Conservation (phyloP, 495 filamentous ascomycete species). For the Tricharina praecox region DNA sequence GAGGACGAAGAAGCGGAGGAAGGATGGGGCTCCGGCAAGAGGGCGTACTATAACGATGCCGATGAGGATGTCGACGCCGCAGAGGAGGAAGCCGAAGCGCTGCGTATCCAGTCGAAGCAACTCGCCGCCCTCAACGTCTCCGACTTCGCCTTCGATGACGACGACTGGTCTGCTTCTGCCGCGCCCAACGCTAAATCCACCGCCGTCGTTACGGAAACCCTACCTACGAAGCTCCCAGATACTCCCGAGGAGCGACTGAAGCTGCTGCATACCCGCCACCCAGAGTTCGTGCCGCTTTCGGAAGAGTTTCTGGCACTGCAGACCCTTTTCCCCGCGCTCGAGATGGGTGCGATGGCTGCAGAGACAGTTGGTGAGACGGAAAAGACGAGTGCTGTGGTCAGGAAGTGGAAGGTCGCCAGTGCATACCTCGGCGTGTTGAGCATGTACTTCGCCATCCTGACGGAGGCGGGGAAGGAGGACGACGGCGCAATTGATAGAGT, state of each 20-base stretch:
- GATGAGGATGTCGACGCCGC: constrained; percentile 75
- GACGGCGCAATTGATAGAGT: constrained; percentile 44
- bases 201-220: constrained; percentile 54
- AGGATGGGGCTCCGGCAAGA: constrained; percentile 63
- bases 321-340: constrained; percentile 40
- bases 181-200: constrained; percentile 29
- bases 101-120: constrained; percentile 74
- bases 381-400: constrained; percentile 36
- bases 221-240: constrained; percentile 64
- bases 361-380: constrained; percentile 31
- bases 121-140: constrained; percentile 67
- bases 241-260: constrained; percentile 65
- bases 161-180: constrained; percentile 49
- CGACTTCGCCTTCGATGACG: constrained; percentile 83
- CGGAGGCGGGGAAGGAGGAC: constrained; percentile 36
- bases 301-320: constrained; percentile 65
- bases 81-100: constrained; percentile 81
- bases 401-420: constrained; percentile 58
- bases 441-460: constrained; percentile 85
- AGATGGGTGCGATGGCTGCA: constrained; percentile 39
- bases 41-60: constrained; percentile 87
- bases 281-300: constrained; percentile 73
- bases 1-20: constrained; percentile 56
- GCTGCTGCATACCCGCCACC: constrained; percentile 63
- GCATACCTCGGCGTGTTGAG: constrained; percentile 71